Evolutionary conservation across 192 early-diverging fungal species (phyloP).

Genomic region (Entomortierella beljakovae): DNA sequence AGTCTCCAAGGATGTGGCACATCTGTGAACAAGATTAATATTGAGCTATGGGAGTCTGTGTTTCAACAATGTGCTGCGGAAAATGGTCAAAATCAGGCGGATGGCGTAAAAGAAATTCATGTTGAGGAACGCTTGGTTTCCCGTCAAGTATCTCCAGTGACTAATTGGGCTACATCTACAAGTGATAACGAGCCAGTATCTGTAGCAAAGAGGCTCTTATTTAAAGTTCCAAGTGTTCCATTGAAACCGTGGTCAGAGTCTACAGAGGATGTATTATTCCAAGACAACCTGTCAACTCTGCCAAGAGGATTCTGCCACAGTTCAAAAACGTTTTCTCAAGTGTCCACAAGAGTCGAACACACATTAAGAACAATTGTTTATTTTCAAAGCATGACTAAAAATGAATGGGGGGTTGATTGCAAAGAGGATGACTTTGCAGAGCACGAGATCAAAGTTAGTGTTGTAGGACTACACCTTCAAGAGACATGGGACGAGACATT

Average conservation of each 20-base stretch:
- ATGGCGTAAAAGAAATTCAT: background rate
- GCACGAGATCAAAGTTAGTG: background rate
- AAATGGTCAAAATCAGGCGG: background rate
- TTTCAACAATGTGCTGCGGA: background rate
- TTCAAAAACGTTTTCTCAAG: background rate
- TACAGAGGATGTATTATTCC: background rate
- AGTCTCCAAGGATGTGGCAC: constrained; percentile 10
- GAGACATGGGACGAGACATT: constrained; percentile 6
- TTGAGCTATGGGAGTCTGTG: constrained; percentile 22
- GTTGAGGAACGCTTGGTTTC: constrained; percentile 8
- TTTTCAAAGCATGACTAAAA: background rate
- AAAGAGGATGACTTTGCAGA: constrained; percentile 7
- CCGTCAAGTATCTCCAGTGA: constrained; percentile 13
- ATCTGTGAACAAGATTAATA: constrained; percentile 6
- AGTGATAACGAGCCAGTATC: background rate
- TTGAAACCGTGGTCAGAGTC: constrained; percentile 4
- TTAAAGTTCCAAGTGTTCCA: constrained; percentile 16
- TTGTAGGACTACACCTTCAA: constrained; percentile 6
- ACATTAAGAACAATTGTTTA: constrained; percentile 9
- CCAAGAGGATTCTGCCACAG: constrained; percentile 26
- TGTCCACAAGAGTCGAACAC: constrained; percentile 7
- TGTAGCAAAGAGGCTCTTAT: constrained; percentile 8
- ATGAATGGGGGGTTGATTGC: background rate
- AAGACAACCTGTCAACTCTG: background rate
- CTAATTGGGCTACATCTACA: constrained; percentile 9